Evolutionary conservation across 305 asterid genomes (phyloP).

Genomic region (Nicotiana rustica): DNA sequence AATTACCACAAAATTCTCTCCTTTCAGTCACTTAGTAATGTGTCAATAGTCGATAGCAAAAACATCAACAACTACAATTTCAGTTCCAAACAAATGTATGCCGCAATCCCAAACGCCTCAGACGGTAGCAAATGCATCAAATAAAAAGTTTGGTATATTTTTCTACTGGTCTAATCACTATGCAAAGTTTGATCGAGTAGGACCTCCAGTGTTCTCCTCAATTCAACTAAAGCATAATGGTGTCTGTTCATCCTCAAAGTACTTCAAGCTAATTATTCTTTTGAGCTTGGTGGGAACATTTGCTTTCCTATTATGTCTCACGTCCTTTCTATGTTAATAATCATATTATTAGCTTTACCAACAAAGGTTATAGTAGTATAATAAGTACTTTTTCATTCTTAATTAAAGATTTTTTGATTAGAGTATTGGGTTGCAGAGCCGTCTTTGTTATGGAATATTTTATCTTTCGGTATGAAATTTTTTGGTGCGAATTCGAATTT

Average conservation of each 20-base stretch:
- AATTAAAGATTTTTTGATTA: too few relatives aligned
- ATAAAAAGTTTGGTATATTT: background rate
- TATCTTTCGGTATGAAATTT: too few relatives aligned
- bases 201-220: conserved; percentile 1
- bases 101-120: too few relatives aligned
- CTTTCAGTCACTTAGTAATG: background rate
- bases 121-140: background rate
- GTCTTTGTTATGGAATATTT: too few relatives aligned
- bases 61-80: too few relatives aligned
- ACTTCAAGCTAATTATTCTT: background rate
- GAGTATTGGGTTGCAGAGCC: too few relatives aligned
- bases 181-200: background rate
- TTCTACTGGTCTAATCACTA: background rate
- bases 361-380: too few relatives aligned
- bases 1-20: background rate
- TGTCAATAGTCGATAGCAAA: background rate
- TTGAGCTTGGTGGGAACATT: background rate
- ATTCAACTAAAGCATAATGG: conserved; percentile 26
- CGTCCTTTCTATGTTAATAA: conserved; percentile 8
- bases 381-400: background rate
- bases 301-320: background rate
- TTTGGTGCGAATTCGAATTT: too few relatives aligned
- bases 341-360: conserved; percentile 8
- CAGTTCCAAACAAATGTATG: too few relatives aligned
- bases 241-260: conserved; percentile 26